Evolutionary conservation across 257 asterid genomes (phyloP), one percentile per base, ranked within the genome.

Genomic region (Verbena officinalis): DNA sequence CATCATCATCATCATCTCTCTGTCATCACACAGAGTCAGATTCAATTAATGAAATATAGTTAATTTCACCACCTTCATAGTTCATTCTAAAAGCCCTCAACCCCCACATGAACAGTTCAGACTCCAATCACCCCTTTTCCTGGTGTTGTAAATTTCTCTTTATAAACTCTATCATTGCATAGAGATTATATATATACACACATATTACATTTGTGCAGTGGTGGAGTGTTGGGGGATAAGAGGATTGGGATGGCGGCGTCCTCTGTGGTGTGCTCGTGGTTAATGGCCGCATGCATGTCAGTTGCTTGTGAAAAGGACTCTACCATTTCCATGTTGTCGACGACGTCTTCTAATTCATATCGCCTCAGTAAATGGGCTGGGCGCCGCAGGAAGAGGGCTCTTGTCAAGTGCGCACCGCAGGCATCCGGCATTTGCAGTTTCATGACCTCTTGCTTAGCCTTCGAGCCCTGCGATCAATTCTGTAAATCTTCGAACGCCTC

Each of bases 201-300:
- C 55, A 55, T n/a, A n/a, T n/a, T n/a, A n/a, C n/a, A n/a, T n/a
- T 54, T 19, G 8, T 4, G 65, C 20, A 46, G 46, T 15, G 11
- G 63, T 33, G 49, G 64, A 46, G 64, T 69, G 67, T 10, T 44
- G 51, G 17, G 44, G 48, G 59, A 54, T 10, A 49, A 55, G 17
- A 51, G 48, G 59, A 54, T 30, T 52, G 64, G 48, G 43, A 56
- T 59, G 72, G 76, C 77, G 70, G 76, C 67, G 34, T 68, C 81
- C 38, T 64, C 81, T 59, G 70, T 49, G 59, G 75, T 77, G 53
- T 71, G 84, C 22, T 73, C 85, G 27, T 74, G 85, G 80, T 21
- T 81, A 21, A 73, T 77, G 83, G 85, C 79, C 64, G 83, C 85
- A 73, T 78, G 90, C 90, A 78, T 84, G 87, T 77, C 87, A 44